A percentile compares a stretch with the other conserved stretches of the same genome.
Evolutionary conservation across 108 stramenopile species (phyloP).

Genomic region (Pseudonitzschia pungens): DNA sequence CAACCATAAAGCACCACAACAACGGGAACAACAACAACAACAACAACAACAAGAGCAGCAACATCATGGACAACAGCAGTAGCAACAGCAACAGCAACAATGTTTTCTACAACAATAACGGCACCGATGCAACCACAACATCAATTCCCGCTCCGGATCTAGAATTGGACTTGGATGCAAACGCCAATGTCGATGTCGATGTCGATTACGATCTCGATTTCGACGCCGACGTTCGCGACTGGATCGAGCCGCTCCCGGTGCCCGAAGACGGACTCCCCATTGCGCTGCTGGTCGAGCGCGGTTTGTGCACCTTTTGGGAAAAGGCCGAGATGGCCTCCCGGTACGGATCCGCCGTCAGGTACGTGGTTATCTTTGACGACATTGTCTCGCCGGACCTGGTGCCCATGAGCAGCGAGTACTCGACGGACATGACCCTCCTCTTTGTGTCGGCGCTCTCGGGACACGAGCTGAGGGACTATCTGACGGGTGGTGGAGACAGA

Average conservation of each 20-base stretch:
- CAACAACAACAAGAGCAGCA: background rate
- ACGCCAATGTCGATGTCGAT: too few species aligned
- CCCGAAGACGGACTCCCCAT: slow-evolving; percentile 34
- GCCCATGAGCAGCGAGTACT: slow-evolving; percentile 35
- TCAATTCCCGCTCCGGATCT: too few species aligned
- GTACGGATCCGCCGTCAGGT: slow-evolving; percentile 12
- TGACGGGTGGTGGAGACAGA: too few species aligned
- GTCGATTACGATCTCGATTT: too few species aligned
- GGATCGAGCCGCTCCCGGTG: background rate
- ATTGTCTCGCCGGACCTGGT: slow-evolving; percentile 19
- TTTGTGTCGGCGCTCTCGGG: slow-evolving; percentile 38
- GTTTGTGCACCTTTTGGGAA: slow-evolving; percentile 58
- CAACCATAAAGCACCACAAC: too few species aligned
- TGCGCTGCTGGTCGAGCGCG: slow-evolving; percentile 55
- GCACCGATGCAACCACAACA: too few species aligned
- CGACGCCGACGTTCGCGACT: background rate
- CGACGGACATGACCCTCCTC: slow-evolving; percentile 24
- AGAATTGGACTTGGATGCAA: too few species aligned
- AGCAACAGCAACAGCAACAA: background rate
- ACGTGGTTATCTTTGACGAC: slow-evolving; percentile 41
- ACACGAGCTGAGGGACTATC: slow-evolving; percentile 25
- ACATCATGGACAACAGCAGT: background rate
- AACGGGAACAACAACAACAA: background rate
- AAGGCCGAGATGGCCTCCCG: slow-evolving; percentile 53
- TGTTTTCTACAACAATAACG: background rate